Base-by-base conservation (phyloP, 139 green algal genomes). In the Yamagishiella unicocca region DNA sequence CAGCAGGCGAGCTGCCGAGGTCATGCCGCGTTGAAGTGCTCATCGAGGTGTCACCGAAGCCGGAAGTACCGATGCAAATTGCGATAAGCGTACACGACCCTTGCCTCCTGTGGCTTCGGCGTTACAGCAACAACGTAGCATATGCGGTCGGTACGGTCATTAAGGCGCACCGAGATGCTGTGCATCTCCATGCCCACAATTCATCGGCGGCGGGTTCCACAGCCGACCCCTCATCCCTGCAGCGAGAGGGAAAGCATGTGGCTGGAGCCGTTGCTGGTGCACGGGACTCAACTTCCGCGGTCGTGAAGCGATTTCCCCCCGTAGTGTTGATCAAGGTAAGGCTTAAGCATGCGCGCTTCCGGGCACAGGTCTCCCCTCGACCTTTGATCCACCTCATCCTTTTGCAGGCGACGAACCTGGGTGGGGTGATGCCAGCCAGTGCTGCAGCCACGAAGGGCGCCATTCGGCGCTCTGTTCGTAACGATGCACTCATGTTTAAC, bases 321-420 rank as follows among this genome's bases (percentile, higher is more conserved):
- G 31, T 62, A 27, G 10, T 85, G 9, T 50, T 85, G 10, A 45
- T 85, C 61, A 46, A 85, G 78, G 78, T 85, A 31, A 35, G 38
- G 38, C 55, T 54, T 33, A n/a, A n/a, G n/a, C n/a, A n/a, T n/a
- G n/a, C n/a, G n/a, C n/a, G n/a, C n/a, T n/a, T n/a, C n/a, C n/a
- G n/a, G n/a, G n/a, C n/a, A n/a, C n/a, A n/a, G n/a, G n/a, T n/a
- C n/a, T n/a, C n/a, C n/a, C n/a, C n/a, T n/a, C n/a, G n/a, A n/a
- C n/a, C n/a, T n/a, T n/a, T n/a, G n/a, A n/a, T n/a, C n/a, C n/a
- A n/a, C n/a, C n/a, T n/a, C n/a, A n/a, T 50, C 2, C 25, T 10
- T 33, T 82, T 71, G 73, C 88, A 91, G 88, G 31, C 77, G 1
- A 24, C 31, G 6, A 83, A 88, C 73, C 46, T 88, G 35, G 27